phyloP scores from a whole-genome alignment of 306 rosid species.

The Cucumis hystrix region DNA sequence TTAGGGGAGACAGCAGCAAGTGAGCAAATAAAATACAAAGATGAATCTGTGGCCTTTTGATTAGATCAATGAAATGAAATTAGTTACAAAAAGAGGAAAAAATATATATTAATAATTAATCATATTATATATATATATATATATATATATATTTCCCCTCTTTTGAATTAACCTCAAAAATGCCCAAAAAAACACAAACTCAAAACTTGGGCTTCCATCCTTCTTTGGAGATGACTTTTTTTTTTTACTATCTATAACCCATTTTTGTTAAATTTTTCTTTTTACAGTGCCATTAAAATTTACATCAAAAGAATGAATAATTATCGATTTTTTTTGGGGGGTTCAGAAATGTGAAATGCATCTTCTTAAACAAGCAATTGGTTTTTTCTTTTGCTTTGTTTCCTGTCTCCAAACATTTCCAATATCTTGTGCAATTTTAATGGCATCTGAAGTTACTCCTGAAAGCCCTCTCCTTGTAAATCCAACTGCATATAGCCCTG shows the following conservation, averaged over 20 bases:
- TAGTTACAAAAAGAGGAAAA: neutral
- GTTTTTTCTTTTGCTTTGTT: slow-evolving; percentile 40
- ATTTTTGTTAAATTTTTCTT: neutral
- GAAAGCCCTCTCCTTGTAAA: slow-evolving; percentile 87
- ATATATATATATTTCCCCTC: too few species aligned
- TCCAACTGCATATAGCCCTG: slow-evolving; percentile 88
- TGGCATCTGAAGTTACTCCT: slow-evolving; percentile 75
- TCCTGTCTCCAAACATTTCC: slow-evolving; percentile 62
- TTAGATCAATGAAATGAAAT: neutral
- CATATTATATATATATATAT: too few species aligned
- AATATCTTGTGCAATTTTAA: slow-evolving; percentile 64
- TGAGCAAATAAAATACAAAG: neutral
- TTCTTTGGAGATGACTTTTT: neutral
- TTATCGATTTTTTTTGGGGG: neutral
- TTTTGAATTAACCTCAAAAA: neutral
- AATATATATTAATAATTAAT: too few species aligned
- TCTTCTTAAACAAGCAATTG: slow-evolving; percentile 50
- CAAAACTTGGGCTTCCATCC: slow-evolving; percentile 8
- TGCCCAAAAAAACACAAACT: slow-evolving; percentile 2
- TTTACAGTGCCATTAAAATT: slow-evolving; percentile 4
- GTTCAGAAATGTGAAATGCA: slow-evolving; percentile 76
- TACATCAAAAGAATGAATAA: neutral
- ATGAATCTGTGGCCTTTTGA: slow-evolving; percentile 5
- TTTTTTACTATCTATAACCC: neutral
- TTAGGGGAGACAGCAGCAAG: slow-evolving; percentile 4